Conservation (phyloP, 1,139 yeast genomes). For the Geotrichum reessii region DNA sequence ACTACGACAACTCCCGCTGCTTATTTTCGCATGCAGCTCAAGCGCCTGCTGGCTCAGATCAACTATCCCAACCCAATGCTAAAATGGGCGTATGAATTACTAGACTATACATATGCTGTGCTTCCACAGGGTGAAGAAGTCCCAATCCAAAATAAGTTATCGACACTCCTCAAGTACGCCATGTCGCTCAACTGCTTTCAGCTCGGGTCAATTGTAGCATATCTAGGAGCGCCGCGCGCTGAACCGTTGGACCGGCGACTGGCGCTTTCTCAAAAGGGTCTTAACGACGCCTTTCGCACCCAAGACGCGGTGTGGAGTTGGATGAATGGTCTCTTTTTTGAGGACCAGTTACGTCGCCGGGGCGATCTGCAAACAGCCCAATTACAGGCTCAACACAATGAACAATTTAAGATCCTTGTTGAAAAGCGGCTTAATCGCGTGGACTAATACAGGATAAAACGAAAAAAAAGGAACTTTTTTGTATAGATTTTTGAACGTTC, state of each 20-base stretch:
- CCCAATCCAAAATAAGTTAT: conserved; percentile 14
- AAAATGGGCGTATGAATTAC: conserved; percentile 16
- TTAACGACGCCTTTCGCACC: conserved; percentile 14
- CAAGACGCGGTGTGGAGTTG: conserved; percentile 18
- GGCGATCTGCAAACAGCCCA: conserved; percentile 11
- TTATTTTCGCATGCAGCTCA: conserved; percentile 11
- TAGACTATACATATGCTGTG: conserved; percentile 9
- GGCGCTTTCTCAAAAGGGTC: conserved; percentile 11
- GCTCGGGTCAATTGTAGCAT: conserved; percentile 16
- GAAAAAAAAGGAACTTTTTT: neutral
- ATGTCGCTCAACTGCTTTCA: conserved; percentile 15
- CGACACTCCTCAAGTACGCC: conserved; percentile 13
- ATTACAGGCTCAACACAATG: conserved; percentile 6
- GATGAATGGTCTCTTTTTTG: conserved; percentile 18
- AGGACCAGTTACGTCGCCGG: conserved; percentile 6
- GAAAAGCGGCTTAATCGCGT: conserved; percentile 17
- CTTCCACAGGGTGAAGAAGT: conserved; percentile 1
- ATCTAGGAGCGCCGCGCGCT: conserved; percentile 10
- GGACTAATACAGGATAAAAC: conserved; percentile 3
- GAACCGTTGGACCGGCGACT: conserved; percentile 7
- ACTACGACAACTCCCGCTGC: conserved; percentile 13
- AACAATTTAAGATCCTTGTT: conserved; percentile 1
- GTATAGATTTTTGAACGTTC: neutral
- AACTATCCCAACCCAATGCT: conserved; percentile 15
- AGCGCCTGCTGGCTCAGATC: neutral